Conservation (phyloP, 768 basidiomycete species). For the Leccinum fibrillosum region DNA sequence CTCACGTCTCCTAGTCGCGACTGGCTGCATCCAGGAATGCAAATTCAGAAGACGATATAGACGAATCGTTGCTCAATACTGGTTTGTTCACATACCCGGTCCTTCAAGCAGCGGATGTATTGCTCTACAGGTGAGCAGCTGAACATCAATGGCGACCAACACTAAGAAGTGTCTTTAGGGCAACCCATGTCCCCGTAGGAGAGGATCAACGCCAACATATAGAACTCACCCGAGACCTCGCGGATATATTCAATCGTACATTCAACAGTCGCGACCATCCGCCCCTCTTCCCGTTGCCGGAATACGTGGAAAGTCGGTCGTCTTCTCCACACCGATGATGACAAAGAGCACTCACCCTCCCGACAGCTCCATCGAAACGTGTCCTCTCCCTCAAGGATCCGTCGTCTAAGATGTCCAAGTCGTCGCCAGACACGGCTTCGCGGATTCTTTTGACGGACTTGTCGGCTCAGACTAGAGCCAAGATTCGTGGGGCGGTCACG, state of each 20-base stretch:
- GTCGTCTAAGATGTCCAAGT: constrained; percentile 93
- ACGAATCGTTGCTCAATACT: constrained; percentile 48
- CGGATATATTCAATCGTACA: constrained; percentile 74
- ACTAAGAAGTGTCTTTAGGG: constrained; percentile 38
- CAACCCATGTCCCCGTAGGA: constrained; percentile 93
- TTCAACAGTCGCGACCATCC: constrained; percentile 42
- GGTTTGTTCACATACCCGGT: constrained; percentile 93
- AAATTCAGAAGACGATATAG: constrained; percentile 69
- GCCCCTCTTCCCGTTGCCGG: constrained; percentile 69
- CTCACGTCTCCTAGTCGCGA: constrained; percentile 51
- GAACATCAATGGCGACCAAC: not conserved
- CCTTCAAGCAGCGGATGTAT: constrained; percentile 89
- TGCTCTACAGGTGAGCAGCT: constrained; percentile 68
- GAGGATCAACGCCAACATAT: constrained; percentile 96
- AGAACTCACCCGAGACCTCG: constrained; percentile 82
- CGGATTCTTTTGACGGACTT: constrained; percentile 86
- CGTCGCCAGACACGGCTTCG: constrained; percentile 70
- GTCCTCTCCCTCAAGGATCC: constrained; percentile 87
- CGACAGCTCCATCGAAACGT: constrained; percentile 71
- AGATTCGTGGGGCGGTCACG: constrained; percentile 80
- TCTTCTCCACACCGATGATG: not conserved
- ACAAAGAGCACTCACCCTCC: not conserved
- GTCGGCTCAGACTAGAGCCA: constrained; percentile 53
- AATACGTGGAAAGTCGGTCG: constrained; percentile 68
- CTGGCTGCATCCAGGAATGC: constrained; percentile 73